A percentile compares a stretch with the other conserved stretches of the same genome.
Evolutionary conservation across 805 yeast genomes (phyloP).

Genomic region (Starmerella etchellsii): DNA sequence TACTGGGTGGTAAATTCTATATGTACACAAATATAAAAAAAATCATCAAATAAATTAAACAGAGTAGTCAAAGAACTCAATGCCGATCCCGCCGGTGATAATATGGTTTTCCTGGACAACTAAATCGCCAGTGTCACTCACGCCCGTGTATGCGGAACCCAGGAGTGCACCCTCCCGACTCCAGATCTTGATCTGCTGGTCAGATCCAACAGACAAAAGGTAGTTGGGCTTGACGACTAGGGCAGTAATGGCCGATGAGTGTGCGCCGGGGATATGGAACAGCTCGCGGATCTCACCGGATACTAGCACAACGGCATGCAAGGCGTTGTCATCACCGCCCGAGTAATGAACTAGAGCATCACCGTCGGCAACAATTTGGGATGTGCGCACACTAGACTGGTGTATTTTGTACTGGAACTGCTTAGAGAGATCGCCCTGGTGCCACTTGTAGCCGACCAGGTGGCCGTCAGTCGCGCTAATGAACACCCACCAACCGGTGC

Average conservation of each 20-base stretch:
- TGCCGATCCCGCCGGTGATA: constrained; percentile 17
- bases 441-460: constrained; percentile 47
- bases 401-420: constrained; percentile 37
- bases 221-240: constrained; percentile 26
- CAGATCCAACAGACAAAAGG: constrained; percentile 59
- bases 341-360: constrained; percentile 35
- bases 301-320: constrained; percentile 33
- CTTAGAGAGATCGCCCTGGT: constrained; percentile 13
- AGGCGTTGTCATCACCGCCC: constrained; percentile 90
- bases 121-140: constrained; percentile 81
- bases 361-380: constrained; percentile 27
- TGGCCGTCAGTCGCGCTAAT: constrained; percentile 78
- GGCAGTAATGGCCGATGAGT: constrained; percentile 76
- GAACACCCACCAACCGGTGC: constrained; percentile 30
- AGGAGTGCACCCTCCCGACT: constrained; percentile 25
- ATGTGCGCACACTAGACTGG: constrained; percentile 70
- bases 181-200: constrained; percentile 69
- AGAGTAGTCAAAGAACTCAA: constrained; percentile 10
- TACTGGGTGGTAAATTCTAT: too few relatives aligned
- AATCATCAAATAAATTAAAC: too few relatives aligned
- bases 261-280: constrained; percentile 42
- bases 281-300: constrained; percentile 11
- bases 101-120: constrained; percentile 1
- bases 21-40: too few relatives aligned
- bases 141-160: constrained; percentile 51